These are phyloP conservation scores for Salix caprea DNA, from an alignment of 345 rosid species.

Conservation along the genomic window DNA sequence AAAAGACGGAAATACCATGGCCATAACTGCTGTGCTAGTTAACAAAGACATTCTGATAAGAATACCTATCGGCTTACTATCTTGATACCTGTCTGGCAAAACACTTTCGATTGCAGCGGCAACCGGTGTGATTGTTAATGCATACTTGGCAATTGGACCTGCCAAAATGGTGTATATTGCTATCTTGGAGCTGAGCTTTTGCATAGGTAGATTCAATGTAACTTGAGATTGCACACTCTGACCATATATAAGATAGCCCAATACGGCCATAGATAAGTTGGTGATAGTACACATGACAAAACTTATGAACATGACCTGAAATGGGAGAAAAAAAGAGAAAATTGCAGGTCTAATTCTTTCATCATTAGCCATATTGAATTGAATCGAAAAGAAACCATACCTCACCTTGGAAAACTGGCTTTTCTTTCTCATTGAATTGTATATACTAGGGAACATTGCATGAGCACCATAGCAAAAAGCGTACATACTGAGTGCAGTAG, in stretches of 20 bases:
- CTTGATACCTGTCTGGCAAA: constrained; percentile 29
- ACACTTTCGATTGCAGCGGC: constrained; percentile 33
- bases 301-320: constrained; percentile 52
- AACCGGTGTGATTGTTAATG: constrained; percentile 55
- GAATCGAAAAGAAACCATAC: not conserved
- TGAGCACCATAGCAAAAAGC: constrained; percentile 49
- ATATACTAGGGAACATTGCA: constrained; percentile 42
- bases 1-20: constrained; percentile 47
- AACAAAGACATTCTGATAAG: constrained; percentile 42
- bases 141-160: constrained; percentile 56
- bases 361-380: no score
- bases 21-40: constrained; percentile 42
- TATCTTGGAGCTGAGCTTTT: constrained; percentile 43
- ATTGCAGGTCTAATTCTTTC: no score
- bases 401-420: constrained; percentile 37
- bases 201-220: constrained; percentile 50
- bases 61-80: constrained; percentile 18
- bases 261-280: constrained; percentile 49
- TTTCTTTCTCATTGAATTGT: constrained; percentile 41
- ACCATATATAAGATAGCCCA: constrained; percentile 67
- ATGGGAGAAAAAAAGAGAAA: not conserved
- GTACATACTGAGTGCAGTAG: constrained; percentile 39
- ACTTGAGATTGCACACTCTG: constrained; percentile 42
- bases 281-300: constrained; percentile 43
- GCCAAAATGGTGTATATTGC: constrained; percentile 69